Base-by-base conservation (phyloP, 2,329 filamentous ascomycete species). In the Colletotrichum sp. region DNA sequence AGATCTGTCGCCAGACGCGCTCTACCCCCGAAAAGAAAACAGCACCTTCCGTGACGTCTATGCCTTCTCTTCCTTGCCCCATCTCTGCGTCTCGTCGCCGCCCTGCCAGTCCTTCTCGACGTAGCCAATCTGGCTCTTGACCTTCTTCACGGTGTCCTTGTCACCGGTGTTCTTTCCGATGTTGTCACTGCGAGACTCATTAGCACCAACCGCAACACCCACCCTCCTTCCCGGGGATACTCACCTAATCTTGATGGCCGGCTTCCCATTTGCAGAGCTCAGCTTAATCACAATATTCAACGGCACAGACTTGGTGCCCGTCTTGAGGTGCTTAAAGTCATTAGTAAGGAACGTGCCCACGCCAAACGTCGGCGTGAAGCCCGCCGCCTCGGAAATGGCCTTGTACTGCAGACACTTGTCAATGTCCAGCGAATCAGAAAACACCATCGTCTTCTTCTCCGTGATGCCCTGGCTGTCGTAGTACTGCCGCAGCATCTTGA, bases 271-370 rank as follows among this genome's bases (percentile, higher is more conserved):
- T 0, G 96, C 97, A 12, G 95, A 96, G 77, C 95, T 95, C 76
- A 99, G 90, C 87, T 99, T 99, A 86, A 99, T 98, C 79, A 99
- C 97, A 81, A 99, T 99, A 81, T 99, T 99, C 71, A 99, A 87
- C 0, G 97, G 97, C 18, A 93, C 92, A 1, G 96, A 98, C 85
- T 98, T 99, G 79, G 92, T 92, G 52, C 93, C 93, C 1, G 93
- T 94, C 43, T 89, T 92, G 76, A 90, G 87, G 78, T 94, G 92
- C n/a, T 87, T 87, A 83, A 97, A 99, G 84, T 99, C 97, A 82
- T 99, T 98, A 6, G 97, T 99, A 80, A 99, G 90, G 85, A 95
- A 99, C 0, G 97, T 99, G 6, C 97, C 97, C 2, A 99, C 95
- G 76, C 97, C 97, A 86, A 99, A 99, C 0, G 94, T 95, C 14